Percentiles rank a stretch among this genome's conserved stretches.
These are phyloP conservation scores for Myrmaecium sp. DNA, from an alignment of 2,329 filamentous ascomycete species.

Conservation along the genomic window DNA sequence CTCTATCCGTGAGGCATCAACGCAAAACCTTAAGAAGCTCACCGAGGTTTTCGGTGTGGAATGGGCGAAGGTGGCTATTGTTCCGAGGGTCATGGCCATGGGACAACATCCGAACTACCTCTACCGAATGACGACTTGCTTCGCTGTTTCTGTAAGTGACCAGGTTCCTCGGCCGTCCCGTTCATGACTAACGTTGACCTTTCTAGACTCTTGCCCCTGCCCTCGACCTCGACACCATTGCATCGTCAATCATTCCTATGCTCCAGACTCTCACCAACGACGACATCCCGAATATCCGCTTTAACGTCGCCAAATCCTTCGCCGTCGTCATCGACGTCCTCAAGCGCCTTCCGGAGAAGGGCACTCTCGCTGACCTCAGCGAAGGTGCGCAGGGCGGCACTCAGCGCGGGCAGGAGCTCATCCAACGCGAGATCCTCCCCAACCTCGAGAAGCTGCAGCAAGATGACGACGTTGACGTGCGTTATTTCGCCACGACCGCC, in stretches of 20 bases:
- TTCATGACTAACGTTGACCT: slow-evolving; percentile 5
- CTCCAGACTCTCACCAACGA: slow-evolving; percentile 85
- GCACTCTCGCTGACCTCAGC: slow-evolving; percentile 65
- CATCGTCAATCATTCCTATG: slow-evolving; percentile 86
- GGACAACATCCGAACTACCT: slow-evolving; percentile 96
- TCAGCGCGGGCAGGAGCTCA: slow-evolving; percentile 58
- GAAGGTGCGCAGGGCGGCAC: slow-evolving; percentile 41
- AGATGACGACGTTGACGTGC: slow-evolving; percentile 94
- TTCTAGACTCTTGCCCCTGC: slow-evolving; percentile 77
- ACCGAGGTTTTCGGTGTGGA: slow-evolving; percentile 97
- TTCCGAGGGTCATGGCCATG: slow-evolving; percentile 98
- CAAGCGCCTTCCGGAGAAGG: slow-evolving; percentile 74
- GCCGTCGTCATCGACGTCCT: slow-evolving; percentile 78
- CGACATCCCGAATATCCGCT: slow-evolving; percentile 96
- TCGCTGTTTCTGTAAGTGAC: slow-evolving; percentile 78
- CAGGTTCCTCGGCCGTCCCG: background rate
- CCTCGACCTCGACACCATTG: slow-evolving; percentile 83
- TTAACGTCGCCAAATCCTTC: slow-evolving; percentile 98
- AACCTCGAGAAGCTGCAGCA: slow-evolving; percentile 90
- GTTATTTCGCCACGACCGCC: slow-evolving; percentile 91
- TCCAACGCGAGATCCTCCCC: slow-evolving; percentile 72
- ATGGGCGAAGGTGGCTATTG: slow-evolving; percentile 93
- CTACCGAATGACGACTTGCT: slow-evolving; percentile 99
- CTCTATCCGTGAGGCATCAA: slow-evolving; percentile 93
- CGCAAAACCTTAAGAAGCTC: slow-evolving; percentile 93